Percentiles rank a stretch among this genome's conserved stretches.
phyloP scores from a whole-genome alignment of 495 filamentous ascomycete genomes.

The Articulospora tetracladia region DNA sequence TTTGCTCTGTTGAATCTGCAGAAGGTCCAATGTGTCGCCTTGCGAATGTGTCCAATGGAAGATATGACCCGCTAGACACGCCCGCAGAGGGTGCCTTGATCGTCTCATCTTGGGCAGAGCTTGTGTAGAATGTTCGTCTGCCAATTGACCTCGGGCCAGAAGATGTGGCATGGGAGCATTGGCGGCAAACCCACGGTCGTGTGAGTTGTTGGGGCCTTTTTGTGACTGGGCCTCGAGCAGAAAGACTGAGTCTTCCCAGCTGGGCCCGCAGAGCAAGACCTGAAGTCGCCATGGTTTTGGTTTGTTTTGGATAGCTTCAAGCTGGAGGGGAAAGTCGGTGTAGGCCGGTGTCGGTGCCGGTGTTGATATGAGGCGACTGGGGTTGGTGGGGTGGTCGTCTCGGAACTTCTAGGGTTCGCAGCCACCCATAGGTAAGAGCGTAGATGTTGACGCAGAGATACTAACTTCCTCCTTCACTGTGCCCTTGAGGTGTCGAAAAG shows the following conservation, averaged over 20 bases:
- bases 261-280: slow-evolving; percentile 15
- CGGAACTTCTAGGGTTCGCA: slow-evolving; percentile 14
- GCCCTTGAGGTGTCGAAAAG: too few species aligned
- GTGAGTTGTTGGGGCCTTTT: slow-evolving; percentile 7
- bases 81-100: slow-evolving; percentile 1
- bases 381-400: slow-evolving; percentile 7
- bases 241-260: slow-evolving; percentile 9
- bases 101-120: slow-evolving; percentile 23
- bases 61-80: slow-evolving; percentile 22
- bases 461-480: too few species aligned
- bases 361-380: background rate
- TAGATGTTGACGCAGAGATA: background rate
- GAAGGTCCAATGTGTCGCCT: slow-evolving; percentile 94
- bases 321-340: slow-evolving; percentile 16
- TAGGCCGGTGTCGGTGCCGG: background rate
- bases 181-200: slow-evolving; percentile 16
- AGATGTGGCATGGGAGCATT: background rate
- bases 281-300: slow-evolving; percentile 18
- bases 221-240: background rate
- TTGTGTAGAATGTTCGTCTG: slow-evolving; percentile 21
- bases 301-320: background rate
- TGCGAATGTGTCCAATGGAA: slow-evolving; percentile 59
- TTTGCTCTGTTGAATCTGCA: slow-evolving; percentile 62
- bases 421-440: slow-evolving; percentile 1
- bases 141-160: background rate